Conservation (phyloP, 306 rosid species). For the Sicyos edulis region DNA sequence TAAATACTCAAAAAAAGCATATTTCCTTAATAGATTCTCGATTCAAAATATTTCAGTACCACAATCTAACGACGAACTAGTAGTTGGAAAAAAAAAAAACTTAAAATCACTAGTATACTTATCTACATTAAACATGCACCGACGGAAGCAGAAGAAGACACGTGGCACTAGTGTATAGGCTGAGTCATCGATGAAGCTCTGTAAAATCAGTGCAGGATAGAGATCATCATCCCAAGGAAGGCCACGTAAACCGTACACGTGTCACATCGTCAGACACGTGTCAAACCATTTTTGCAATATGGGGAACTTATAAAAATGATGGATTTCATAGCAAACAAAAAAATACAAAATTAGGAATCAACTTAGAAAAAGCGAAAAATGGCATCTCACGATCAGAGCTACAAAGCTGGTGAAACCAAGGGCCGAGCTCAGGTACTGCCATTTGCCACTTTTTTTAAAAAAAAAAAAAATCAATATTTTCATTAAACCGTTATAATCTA, state of each 20-base stretch:
- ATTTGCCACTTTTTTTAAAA: too few relatives aligned
- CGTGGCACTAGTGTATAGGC: conserved; percentile 34
- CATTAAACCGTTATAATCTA: too few relatives aligned
- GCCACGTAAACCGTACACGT: conserved; percentile 44
- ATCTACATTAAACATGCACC: neutral
- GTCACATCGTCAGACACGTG: conserved; percentile 12
- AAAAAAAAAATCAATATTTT: too few relatives aligned
- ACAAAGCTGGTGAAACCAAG: conserved; percentile 31
- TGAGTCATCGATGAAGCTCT: neutral
- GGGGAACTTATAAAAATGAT: neutral
- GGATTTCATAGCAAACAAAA: neutral
- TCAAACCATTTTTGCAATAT: neutral
- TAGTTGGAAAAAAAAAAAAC: too few relatives aligned
- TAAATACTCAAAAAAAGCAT: too few relatives aligned
- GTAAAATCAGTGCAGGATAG: neutral
- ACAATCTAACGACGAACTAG: too few relatives aligned
- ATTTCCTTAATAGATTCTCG: too few relatives aligned
- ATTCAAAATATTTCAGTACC: too few relatives aligned
- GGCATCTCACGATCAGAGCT: conserved; percentile 28
- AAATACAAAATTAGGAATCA: too few relatives aligned
- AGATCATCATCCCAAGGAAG: neutral
- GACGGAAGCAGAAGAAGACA: neutral
- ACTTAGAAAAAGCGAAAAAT: conserved; percentile 8
- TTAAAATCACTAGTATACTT: too few relatives aligned
- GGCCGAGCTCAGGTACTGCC: conserved; percentile 34